phyloP scores from a whole-genome alignment of 2,329 filamentous ascomycete genomes.

The Aspergillus calidoustus region DNA sequence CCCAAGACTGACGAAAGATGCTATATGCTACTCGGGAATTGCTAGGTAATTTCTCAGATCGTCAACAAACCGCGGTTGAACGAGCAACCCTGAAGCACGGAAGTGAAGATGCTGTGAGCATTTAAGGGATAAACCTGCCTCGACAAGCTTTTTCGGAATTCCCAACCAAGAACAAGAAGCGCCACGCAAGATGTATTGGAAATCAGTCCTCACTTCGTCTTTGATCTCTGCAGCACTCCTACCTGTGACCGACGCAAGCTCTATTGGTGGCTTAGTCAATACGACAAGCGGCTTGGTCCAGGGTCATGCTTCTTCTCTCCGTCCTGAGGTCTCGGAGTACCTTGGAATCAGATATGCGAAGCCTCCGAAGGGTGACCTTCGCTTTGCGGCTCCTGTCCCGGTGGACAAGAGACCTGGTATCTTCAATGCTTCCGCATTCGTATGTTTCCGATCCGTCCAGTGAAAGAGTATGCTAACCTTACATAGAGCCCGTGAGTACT shows the following conservation, averaged over 20 bases:
- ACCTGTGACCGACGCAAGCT: not conserved
- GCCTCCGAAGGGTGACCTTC: not conserved
- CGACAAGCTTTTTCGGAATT: not conserved
- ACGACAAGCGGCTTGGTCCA: not conserved
- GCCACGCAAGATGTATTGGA: not conserved
- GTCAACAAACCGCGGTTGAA: not conserved
- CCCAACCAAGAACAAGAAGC: not conserved
- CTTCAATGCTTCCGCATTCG: constrained; percentile 2
- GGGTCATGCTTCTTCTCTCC: constrained; percentile 2
- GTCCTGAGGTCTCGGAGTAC: constrained; percentile 5
- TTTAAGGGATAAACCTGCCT: not conserved
- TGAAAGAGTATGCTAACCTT: not conserved
- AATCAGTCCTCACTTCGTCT: not conserved
- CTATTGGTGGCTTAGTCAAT: not conserved
- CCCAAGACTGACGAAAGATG: not conserved
- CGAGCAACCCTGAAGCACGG: not conserved
- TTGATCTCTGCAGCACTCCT: not conserved
- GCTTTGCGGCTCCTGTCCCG: constrained; percentile 1
- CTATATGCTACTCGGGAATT: not conserved
- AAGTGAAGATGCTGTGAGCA: not conserved
- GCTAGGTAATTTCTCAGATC: not conserved
- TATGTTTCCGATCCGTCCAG: not conserved
- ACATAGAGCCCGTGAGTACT: not conserved
- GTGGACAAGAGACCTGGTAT: constrained; percentile 1
- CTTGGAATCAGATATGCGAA: constrained; percentile 3